Conservation (phyloP, 2,329 filamentous ascomycete genomes). For the Cladosporium velox region DNA sequence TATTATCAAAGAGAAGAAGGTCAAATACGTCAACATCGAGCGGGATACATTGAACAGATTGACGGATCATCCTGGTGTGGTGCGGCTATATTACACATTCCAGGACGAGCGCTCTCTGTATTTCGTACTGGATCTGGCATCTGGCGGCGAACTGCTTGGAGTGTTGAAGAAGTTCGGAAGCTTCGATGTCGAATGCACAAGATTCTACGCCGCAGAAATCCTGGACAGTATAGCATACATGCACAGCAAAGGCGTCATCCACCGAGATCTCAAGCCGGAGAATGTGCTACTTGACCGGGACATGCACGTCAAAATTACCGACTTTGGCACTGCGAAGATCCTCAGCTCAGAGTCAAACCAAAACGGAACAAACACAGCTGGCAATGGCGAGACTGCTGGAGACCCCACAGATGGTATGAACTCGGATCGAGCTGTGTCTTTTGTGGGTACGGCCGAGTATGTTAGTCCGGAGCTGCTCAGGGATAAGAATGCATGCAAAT, state of each 20-base stretch:
- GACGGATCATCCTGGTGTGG: slow-evolving; percentile 94
- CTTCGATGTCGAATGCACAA: slow-evolving; percentile 91
- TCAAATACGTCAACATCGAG: slow-evolving; percentile 99
- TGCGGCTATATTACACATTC: slow-evolving; percentile 97
- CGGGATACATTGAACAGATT: slow-evolving; percentile 96
- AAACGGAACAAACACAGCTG: slow-evolving; percentile 36
- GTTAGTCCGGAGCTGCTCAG: slow-evolving; percentile 96
- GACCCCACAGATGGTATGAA: slow-evolving; percentile 60
- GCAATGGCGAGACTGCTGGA: slow-evolving; percentile 40
- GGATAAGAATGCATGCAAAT: slow-evolving; percentile 95
- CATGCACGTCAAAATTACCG: slow-evolving; percentile 98
- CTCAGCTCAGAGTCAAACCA: slow-evolving; percentile 55
- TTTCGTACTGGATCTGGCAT: slow-evolving; percentile 92
- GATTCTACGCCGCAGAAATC: slow-evolving; percentile 94
- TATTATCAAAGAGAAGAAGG: slow-evolving; percentile 99
- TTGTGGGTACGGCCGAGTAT: slow-evolving; percentile 97
- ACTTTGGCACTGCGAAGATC: slow-evolving; percentile 98
- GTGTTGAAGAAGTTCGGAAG: slow-evolving; percentile 92
- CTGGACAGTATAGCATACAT: slow-evolving; percentile 96
- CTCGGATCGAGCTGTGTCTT: slow-evolving; percentile 80
- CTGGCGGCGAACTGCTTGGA: slow-evolving; percentile 85
- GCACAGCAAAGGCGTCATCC: slow-evolving; percentile 94
- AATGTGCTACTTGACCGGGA: slow-evolving; percentile 93
- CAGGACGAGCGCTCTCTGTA: slow-evolving; percentile 95
- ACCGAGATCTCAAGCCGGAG: slow-evolving; percentile 94